Evolutionary conservation across 192 early-diverging fungal species (phyloP).

Genomic region (Bifiguratus adelaidae): DNA sequence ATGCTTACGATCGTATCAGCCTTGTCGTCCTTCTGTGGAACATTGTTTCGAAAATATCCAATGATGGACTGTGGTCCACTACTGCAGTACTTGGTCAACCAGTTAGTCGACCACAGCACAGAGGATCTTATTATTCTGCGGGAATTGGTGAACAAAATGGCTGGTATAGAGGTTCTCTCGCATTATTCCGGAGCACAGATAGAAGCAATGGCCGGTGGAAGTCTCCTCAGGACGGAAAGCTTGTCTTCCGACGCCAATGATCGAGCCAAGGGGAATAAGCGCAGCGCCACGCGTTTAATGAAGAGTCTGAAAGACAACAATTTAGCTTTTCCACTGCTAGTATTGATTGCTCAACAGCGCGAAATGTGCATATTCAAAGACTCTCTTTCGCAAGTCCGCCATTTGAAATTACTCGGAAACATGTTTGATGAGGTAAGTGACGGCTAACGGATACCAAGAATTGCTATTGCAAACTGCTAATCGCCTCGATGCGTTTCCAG

Average conservation of each 20-base stretch:
- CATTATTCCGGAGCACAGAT: conserved; percentile 46
- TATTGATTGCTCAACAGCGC: conserved; percentile 51
- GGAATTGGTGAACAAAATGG: conserved; percentile 62
- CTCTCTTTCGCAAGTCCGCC: conserved; percentile 9
- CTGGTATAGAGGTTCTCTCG: conserved; percentile 49
- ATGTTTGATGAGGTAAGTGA: conserved; percentile 40
- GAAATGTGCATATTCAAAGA: conserved; percentile 34
- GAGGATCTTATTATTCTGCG: conserved; percentile 57
- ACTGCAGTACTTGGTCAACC: conserved; percentile 53
- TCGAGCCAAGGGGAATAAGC: conserved; percentile 33
- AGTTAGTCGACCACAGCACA: conserved; percentile 38
- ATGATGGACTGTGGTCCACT: conserved; percentile 52
- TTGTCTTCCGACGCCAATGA: conserved; percentile 34
- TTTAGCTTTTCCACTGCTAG: conserved; percentile 36
- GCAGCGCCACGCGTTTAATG: conserved; percentile 35
- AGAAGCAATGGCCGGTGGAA: conserved; percentile 49
- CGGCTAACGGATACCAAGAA: not conserved
- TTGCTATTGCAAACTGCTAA: not conserved
- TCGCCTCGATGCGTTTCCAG: not conserved
- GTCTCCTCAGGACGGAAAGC: conserved; percentile 42
- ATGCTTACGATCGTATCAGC: conserved; percentile 1
- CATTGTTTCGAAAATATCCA: conserved; percentile 49
- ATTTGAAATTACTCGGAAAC: conserved; percentile 47
- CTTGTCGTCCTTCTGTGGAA: conserved; percentile 52
- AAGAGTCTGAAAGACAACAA: conserved; percentile 43